These are phyloP conservation scores for Sophora flavescens DNA, from an alignment of 306 rosid genomes.

Conservation along the genomic window DNA sequence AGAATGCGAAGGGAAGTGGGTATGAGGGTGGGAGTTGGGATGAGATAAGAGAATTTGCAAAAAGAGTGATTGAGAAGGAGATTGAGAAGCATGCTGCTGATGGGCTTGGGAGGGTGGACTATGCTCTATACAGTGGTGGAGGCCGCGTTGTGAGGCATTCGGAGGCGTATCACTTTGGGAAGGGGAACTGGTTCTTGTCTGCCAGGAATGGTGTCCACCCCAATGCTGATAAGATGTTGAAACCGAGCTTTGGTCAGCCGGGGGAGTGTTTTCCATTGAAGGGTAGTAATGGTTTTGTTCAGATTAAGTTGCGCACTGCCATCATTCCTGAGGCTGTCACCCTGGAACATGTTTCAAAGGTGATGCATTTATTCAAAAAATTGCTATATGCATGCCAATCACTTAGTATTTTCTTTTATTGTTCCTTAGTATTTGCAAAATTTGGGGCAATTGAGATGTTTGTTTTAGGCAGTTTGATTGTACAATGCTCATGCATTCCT, in stretches of 20 bases:
- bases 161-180: constrained; percentile 54
- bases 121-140: constrained; percentile 77
- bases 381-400: not conserved
- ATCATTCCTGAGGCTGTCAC: constrained; percentile 91
- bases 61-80: constrained; percentile 72
- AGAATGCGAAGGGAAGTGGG: constrained; percentile 50
- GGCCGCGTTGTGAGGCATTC: constrained; percentile 80
- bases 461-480: constrained; percentile 10
- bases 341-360: constrained; percentile 96
- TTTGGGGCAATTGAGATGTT: constrained; percentile 13
- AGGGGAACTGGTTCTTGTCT: constrained; percentile 62
- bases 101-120: constrained; percentile 89
- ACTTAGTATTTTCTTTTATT: not conserved
- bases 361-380: constrained; percentile 40
- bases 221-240: constrained; percentile 79
- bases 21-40: constrained; percentile 64
- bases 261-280: constrained; percentile 94
- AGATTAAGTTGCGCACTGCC: constrained; percentile 78
- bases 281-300: constrained; percentile 82
- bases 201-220: constrained; percentile 55
- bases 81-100: constrained; percentile 92
- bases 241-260: constrained; percentile 95
- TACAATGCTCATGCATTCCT: not conserved
- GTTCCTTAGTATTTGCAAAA: not conserved
- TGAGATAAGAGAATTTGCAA: constrained; percentile 79